A percentile compares a stretch with the other conserved stretches of the same genome.
Conservation (phyloP, 108 stramenopile species). For the Conticribra guillardii region DNA sequence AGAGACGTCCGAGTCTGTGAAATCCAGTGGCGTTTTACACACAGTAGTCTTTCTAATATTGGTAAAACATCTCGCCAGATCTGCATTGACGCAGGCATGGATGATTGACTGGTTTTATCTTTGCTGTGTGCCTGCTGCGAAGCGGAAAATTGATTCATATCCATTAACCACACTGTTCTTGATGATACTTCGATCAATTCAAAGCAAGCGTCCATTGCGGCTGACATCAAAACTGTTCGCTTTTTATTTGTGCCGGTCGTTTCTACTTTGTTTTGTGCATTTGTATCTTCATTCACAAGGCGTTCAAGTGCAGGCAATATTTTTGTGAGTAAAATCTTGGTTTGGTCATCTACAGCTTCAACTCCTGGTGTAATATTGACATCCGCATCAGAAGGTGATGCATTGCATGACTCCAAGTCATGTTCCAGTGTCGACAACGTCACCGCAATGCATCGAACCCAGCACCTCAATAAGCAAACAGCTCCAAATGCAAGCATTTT, state of each 20-base stretch:
- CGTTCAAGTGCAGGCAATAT: background rate
- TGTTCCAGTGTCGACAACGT: background rate
- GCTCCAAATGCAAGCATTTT: background rate
- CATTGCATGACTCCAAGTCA: too few species aligned
- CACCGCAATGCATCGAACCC: background rate
- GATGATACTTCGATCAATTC: slow-evolving; percentile 33
- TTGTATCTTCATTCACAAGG: background rate
- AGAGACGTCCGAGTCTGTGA: background rate
- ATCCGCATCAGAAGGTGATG: too few species aligned
- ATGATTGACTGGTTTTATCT: background rate
- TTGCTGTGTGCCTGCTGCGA: background rate
- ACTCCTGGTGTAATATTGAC: too few species aligned
- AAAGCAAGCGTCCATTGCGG: slow-evolving; percentile 27
- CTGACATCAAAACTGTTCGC: slow-evolving; percentile 21
- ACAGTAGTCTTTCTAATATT: slow-evolving; percentile 13
- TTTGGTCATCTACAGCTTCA: background rate
- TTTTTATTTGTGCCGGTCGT: background rate
- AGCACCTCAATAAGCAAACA: background rate
- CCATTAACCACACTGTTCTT: background rate
- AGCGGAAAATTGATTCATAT: background rate
- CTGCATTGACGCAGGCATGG: background rate
- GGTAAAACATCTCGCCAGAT: slow-evolving; percentile 21
- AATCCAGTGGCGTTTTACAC: slow-evolving; percentile 16
- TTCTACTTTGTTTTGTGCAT: too few species aligned
- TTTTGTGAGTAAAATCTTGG: background rate